phyloP scores from a whole-genome alignment of 306 rosid genomes.

The Alnus glutinosa region DNA sequence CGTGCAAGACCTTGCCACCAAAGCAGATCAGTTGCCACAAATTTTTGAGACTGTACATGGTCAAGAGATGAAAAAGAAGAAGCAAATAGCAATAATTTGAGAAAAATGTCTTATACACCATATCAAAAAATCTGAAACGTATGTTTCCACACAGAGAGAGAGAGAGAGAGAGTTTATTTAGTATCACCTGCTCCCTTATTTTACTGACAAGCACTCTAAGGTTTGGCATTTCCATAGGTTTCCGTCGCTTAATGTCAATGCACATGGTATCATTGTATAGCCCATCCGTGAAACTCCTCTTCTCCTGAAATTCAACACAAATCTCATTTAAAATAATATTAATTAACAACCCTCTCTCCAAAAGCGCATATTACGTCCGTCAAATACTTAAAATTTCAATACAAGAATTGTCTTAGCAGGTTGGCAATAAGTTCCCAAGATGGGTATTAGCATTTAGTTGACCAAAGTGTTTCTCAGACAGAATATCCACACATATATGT shows the following conservation, averaged over 20 bases:
- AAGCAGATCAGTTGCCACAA: conserved; percentile 57
- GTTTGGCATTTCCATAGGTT: conserved; percentile 45
- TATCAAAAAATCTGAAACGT: conserved; percentile 8
- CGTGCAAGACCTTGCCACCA: conserved; percentile 98
- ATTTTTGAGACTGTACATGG: conserved; percentile 55
- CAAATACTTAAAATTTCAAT: background rate
- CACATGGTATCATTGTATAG: conserved; percentile 38
- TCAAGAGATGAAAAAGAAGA: conserved; percentile 14
- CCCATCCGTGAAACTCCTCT: conserved; percentile 26
- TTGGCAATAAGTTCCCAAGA: conserved; percentile 25
- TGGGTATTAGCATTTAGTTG: conserved; percentile 11
- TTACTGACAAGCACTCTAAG: conserved; percentile 60
- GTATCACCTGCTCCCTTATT: conserved; percentile 76
- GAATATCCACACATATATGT: background rate
- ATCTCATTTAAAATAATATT: background rate
- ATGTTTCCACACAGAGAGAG: background rate
- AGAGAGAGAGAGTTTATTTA: conserved; percentile 19
- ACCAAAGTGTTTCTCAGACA: background rate
- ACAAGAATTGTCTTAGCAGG: conserved; percentile 9
- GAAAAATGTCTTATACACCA: conserved; percentile 5
- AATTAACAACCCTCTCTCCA: background rate
- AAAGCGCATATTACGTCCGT: conserved; percentile 2
- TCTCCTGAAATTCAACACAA: conserved; percentile 36
- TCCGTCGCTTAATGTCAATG: conserved; percentile 27
- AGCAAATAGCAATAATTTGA: conserved; percentile 8